Percentiles rank a stretch among this genome's conserved stretches.
These are phyloP conservation scores for Macrophomina tecta DNA, from an alignment of 2,329 filamentous ascomycete species.

Conservation along the genomic window DNA sequence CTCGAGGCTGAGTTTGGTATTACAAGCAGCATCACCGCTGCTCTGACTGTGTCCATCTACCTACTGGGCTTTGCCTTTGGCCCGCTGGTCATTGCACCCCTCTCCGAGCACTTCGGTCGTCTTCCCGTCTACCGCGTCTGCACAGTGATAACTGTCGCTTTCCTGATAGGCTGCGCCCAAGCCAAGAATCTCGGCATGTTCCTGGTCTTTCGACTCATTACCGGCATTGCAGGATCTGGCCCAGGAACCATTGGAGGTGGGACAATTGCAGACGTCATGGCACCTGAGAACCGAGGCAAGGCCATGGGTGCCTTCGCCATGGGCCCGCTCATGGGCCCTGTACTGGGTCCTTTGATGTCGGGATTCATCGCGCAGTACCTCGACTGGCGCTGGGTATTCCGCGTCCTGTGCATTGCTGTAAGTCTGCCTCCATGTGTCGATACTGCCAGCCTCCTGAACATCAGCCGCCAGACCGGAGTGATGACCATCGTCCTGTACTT, in stretches of 20 bases:
- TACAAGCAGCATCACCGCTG: constrained; percentile 14
- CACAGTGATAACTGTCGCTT: constrained; percentile 31
- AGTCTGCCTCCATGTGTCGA: no score
- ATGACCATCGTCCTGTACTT: neutral
- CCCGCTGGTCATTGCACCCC: constrained; percentile 37
- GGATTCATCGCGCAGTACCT: constrained; percentile 3
- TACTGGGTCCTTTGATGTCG: constrained; percentile 44
- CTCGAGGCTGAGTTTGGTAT: constrained; percentile 31
- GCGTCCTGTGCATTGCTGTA: neutral
- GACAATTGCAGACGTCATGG: constrained; percentile 58
- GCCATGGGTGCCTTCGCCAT: constrained; percentile 57
- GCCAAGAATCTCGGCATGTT: constrained; percentile 34
- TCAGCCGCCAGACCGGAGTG: neutral
- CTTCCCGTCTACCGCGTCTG: constrained; percentile 32
- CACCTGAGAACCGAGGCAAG: constrained; percentile 53
- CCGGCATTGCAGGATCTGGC: constrained; percentile 34
- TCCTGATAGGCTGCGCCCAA: constrained; percentile 38
- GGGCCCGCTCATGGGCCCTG: constrained; percentile 59
- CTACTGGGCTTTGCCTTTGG: constrained; percentile 38
- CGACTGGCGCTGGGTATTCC: constrained; percentile 4
- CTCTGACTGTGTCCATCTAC: constrained; percentile 37
- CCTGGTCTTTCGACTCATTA: constrained; percentile 37
- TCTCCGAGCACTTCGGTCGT: constrained; percentile 39
- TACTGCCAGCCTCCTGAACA: no score
- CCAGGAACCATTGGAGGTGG: constrained; percentile 56